phyloP scores from a whole-genome alignment of 2,329 filamentous ascomycete species.

The Alternaria solani region DNA sequence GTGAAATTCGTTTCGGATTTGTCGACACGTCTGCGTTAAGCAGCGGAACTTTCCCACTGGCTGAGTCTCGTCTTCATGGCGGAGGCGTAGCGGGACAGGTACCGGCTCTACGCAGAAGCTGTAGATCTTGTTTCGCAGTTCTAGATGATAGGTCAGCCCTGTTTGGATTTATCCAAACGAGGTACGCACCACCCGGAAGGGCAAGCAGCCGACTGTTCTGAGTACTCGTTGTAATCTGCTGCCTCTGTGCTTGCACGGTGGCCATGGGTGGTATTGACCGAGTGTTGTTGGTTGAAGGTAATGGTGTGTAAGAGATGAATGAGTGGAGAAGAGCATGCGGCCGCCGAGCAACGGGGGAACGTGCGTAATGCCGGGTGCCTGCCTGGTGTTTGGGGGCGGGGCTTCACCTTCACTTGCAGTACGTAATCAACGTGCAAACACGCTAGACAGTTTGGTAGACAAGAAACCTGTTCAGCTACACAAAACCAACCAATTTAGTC shows the following conservation, averaged over 20 bases:
- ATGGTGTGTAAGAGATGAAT: not conserved
- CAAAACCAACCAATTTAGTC: not conserved
- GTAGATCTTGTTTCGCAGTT: constrained; percentile 2
- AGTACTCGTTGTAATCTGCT: not conserved
- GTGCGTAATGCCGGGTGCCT: not conserved
- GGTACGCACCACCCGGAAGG: not conserved
- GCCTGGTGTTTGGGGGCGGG: not conserved
- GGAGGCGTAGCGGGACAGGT: not conserved
- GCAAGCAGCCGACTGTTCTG: not conserved
- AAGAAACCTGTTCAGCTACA: not conserved
- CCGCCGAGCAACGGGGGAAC: not conserved
- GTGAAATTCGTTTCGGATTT: constrained; percentile 26
- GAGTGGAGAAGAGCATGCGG: not conserved
- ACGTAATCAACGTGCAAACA: constrained; percentile 1
- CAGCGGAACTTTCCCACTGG: not conserved
- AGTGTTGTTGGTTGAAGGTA: not conserved
- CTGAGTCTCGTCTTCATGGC: not conserved
- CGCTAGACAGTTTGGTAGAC: not conserved
- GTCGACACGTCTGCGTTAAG: constrained; percentile 12
- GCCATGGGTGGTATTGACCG: not conserved
- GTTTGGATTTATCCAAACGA: not conserved
- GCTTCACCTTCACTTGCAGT: not conserved
- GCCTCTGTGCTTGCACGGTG: not conserved
- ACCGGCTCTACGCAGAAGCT: not conserved
- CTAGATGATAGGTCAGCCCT: not conserved